Base-by-base conservation (phyloP, 805 yeast genomes). In the Alloascoidea africana region DNA sequence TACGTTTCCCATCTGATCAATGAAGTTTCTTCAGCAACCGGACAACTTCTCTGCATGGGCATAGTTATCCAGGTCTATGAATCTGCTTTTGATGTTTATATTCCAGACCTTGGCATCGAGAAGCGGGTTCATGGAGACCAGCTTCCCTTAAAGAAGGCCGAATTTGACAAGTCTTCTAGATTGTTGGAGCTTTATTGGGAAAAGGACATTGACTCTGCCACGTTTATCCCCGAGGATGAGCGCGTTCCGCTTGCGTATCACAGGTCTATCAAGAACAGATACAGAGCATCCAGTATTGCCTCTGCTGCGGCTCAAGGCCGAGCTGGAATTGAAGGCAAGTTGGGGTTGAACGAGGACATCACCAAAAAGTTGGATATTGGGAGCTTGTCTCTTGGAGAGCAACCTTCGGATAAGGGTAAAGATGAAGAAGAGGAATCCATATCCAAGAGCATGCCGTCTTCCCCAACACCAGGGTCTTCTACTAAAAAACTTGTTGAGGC, bases 121-220 rank as follows among this genome's bases (percentile, higher is more conserved):
- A 87, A 87, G 58, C 69, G 96, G 50, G 96, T 87, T 16, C 98
- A 91, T 52, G 96, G 97, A 17, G 98, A 91, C 58, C 97, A 91
- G 58, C 64, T 91, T 39, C 97, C 97, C 5, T 64, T 89, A 44
- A 73, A 73, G 16, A 87, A 86, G 56, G 97, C 96, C 3, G 97
- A 91, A 56, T 91, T 81, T 54, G 87, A 83, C 54, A 81, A 78
- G 52, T 49, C 53, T 14, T 61, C 68, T 32, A 68, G 84, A 35
- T 59, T 74, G 5, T 65, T 89, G 49, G 96, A 89, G 53, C 62
- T 89, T 36, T 85, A 71, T 52, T 89, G 98, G 98, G 93, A 85
- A 55, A 74, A 73, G 38, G 89, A 87, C 13, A 72, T 81, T 38
- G 96, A 89, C 55, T 71, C 94, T 16, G 96, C 96, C 0, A 81